These are phyloP conservation scores for Takakia lepidozioides DNA, from an alignment of 225 moss, liverwort and hornwort genomes.

Conservation along the genomic window DNA sequence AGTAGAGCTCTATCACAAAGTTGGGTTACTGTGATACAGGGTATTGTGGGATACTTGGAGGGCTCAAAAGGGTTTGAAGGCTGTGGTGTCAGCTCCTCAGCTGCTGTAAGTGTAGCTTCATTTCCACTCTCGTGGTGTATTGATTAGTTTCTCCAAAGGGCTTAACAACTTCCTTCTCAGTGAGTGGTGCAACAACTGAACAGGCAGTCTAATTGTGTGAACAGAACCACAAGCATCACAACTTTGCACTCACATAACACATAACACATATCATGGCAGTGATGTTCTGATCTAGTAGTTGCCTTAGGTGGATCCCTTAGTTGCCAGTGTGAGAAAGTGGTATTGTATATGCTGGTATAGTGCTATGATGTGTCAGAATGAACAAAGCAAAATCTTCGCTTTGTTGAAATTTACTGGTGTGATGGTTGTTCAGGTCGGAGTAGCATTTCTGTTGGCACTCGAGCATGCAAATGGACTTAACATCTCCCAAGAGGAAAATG, in stretches of 20 bases:
- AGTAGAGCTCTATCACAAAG: too few species aligned
- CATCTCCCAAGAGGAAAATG: slow-evolving; percentile 69
- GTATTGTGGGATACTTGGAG: slow-evolving; percentile 76
- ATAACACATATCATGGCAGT: too few species aligned
- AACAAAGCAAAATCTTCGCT: not conserved
- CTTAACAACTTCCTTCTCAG: not conserved
- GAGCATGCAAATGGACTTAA: slow-evolving; percentile 75
- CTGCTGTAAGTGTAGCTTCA: slow-evolving; percentile 60
- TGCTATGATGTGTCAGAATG: too few species aligned
- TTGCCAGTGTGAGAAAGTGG: too few species aligned
- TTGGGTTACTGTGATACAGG: too few species aligned
- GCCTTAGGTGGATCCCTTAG: too few species aligned
- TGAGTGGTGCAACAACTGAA: not conserved
- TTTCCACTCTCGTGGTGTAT: too few species aligned
- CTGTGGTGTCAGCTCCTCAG: slow-evolving; percentile 96
- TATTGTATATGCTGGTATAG: too few species aligned
- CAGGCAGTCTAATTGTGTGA: too few species aligned
- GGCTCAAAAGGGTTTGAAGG: slow-evolving; percentile 88
- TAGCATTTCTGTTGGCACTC: slow-evolving; percentile 81
- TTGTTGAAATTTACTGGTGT: slow-evolving; percentile 1
- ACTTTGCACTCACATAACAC: too few species aligned
- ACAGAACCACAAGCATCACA: too few species aligned
- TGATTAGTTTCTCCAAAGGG: not conserved
- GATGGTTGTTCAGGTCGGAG: slow-evolving; percentile 59
- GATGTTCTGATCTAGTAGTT: too few species aligned